Evolutionary conservation across 176 grass and related monocot species (phyloP).

Genomic region (Canna indica): DNA sequence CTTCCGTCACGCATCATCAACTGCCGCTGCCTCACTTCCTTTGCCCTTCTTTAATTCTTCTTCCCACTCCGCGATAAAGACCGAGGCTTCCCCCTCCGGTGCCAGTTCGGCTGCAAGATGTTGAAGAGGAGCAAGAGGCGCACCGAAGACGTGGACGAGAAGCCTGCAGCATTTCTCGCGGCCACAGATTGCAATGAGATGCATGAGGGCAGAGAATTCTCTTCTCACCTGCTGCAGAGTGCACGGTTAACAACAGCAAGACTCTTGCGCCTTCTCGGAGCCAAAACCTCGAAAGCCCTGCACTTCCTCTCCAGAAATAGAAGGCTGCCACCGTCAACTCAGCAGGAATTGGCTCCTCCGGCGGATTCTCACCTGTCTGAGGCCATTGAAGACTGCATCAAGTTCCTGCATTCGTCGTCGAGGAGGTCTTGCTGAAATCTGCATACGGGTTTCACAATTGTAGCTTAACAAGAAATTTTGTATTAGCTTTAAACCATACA

Average conservation of each 20-base stretch:
- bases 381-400: conserved; percentile 9
- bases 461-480: background rate
- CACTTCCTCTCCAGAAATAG: background rate
- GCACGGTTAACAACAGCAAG: background rate
- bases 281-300: background rate
- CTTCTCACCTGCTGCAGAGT: background rate
- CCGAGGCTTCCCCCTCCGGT: no score
- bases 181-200: no score
- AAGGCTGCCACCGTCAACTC: background rate
- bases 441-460: no score
- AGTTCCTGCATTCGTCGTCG: conserved; percentile 13
- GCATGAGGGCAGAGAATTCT: background rate
- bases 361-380: background rate
- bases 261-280: background rate
- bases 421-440: background rate
- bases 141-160: background rate
- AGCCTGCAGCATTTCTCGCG: background rate
- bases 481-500: background rate
- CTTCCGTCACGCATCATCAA: no score
- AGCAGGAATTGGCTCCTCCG: background rate
- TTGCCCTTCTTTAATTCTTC: no score
- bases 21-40: no score
- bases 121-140: background rate
- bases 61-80: background rate
- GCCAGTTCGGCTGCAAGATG: no score